A percentile compares a stretch with the other conserved stretches of the same genome.
Evolutionary conservation across 2,329 filamentous ascomycete genomes (phyloP).

Genomic region (Leptographium galeiforme): DNA sequence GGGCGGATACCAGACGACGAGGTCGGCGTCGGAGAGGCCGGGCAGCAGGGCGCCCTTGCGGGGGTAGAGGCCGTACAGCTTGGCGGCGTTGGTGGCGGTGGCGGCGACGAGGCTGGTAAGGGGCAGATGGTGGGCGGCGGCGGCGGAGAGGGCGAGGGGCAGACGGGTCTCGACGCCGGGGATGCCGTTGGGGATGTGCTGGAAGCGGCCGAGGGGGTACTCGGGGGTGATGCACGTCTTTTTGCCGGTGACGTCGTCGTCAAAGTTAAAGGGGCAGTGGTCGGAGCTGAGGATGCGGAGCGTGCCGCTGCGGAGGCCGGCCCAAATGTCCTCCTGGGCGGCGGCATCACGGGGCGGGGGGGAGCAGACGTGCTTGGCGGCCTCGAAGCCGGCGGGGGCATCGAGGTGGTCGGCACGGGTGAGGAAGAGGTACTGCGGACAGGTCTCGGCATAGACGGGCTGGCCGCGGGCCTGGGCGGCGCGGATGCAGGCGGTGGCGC

Average conservation of each 20-base stretch:
- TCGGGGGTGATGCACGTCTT: slow-evolving; percentile 13
- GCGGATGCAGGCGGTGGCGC: slow-evolving; percentile 33
- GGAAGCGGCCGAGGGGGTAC: slow-evolving; percentile 28
- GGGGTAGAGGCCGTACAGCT: slow-evolving; percentile 41
- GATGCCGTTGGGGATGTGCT: slow-evolving; percentile 43
- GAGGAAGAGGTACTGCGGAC: slow-evolving; percentile 45
- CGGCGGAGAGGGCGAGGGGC: slow-evolving; percentile 27
- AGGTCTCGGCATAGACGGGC: slow-evolving; percentile 43
- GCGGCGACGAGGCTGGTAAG: slow-evolving; percentile 39
- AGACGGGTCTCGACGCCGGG: slow-evolving; percentile 45
- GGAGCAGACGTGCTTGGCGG: slow-evolving; percentile 40
- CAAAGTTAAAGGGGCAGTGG: slow-evolving; percentile 35
- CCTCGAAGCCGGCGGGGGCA: slow-evolving; percentile 25
- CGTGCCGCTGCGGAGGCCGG: slow-evolving; percentile 36
- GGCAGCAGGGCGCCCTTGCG: slow-evolving; percentile 35
- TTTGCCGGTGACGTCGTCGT: slow-evolving; percentile 23
- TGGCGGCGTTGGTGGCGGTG: slow-evolving; percentile 40
- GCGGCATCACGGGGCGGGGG: slow-evolving; percentile 32
- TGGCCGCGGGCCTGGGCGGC: slow-evolving; percentile 34
- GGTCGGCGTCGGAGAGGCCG: slow-evolving; percentile 39
- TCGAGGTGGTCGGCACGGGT: slow-evolving; percentile 25
- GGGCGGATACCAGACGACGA: slow-evolving; percentile 42
- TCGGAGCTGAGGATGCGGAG: slow-evolving; percentile 38
- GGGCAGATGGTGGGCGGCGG: slow-evolving; percentile 10
- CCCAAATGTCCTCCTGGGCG: slow-evolving; percentile 39